phyloP scores from a whole-genome alignment of 805 yeast species.

The Candida ulmi region DNA sequence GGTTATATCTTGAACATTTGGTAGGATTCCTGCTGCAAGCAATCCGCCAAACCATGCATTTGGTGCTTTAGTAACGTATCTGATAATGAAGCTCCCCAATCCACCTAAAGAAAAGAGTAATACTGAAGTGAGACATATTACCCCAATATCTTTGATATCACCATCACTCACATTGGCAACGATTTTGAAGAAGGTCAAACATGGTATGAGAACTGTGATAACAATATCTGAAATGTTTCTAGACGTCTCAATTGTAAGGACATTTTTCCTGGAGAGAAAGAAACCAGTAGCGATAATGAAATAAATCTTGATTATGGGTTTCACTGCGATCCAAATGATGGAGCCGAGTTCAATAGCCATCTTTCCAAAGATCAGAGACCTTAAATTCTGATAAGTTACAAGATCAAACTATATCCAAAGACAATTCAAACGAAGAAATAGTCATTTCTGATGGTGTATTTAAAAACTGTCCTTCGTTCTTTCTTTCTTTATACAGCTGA shows the following conservation, averaged over 20 bases:
- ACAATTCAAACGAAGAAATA: too few species aligned
- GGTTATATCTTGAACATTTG: slow-evolving; percentile 79
- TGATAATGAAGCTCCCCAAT: slow-evolving; percentile 33
- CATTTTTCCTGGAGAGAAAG: slow-evolving; percentile 53
- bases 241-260: slow-evolving; percentile 60
- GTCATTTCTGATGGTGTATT: too few species aligned
- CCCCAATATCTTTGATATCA: slow-evolving; percentile 69
- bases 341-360: slow-evolving; percentile 39
- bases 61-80: slow-evolving; percentile 54
- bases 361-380: too few species aligned
- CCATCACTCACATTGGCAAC: slow-evolving; percentile 59
- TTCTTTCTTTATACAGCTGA: too few species aligned
- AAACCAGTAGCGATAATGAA: slow-evolving; percentile 66
- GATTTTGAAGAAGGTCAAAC: slow-evolving; percentile 68
- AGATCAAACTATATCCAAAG: too few species aligned
- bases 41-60: slow-evolving; percentile 73
- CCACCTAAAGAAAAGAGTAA: slow-evolving; percentile 42
- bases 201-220: slow-evolving; percentile 66
- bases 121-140: slow-evolving; percentile 44
- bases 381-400: too few species aligned
- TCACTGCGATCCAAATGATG: slow-evolving; percentile 71
- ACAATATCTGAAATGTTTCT: slow-evolving; percentile 65
- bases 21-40: slow-evolving; percentile 65
- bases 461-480: too few species aligned
- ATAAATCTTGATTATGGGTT: slow-evolving; percentile 83